These are phyloP conservation scores for Rhodamnia argentea DNA, from an alignment of 345 rosid species.

Conservation along the genomic window DNA sequence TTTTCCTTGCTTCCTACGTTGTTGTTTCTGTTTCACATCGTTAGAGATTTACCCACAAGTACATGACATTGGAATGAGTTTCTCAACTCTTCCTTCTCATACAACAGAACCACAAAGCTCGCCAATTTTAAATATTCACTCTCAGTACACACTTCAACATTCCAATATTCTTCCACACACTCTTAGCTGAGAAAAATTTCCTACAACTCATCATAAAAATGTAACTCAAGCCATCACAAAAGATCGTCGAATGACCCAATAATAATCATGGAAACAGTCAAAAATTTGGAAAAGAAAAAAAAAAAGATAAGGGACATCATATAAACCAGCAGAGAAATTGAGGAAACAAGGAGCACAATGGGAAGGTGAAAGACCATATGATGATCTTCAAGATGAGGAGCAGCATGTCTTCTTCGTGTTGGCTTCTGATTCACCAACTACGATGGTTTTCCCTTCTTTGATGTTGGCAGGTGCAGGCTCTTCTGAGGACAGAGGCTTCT, in stretches of 20 bases:
- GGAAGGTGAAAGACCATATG: not conserved
- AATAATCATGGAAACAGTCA: not conserved
- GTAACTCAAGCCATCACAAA: not conserved
- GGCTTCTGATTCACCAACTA: slow-evolving; percentile 51
- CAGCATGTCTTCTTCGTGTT: slow-evolving; percentile 69
- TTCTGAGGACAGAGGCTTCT: slow-evolving; percentile 73
- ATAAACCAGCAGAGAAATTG: not conserved
- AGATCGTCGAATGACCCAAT: not conserved
- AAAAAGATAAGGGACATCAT: not conserved
- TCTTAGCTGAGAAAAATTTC: not conserved
- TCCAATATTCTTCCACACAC: not conserved
- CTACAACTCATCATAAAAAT: not conserved
- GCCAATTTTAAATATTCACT: not conserved
- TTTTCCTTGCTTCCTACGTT: not conserved
- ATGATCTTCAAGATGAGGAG: slow-evolving; percentile 43
- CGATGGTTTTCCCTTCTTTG: slow-evolving; percentile 82
- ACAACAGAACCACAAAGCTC: not conserved
- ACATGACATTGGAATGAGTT: not conserved
- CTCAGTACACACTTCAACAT: not conserved
- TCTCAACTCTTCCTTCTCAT: not conserved
- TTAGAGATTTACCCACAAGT: not conserved
- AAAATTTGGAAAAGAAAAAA: not conserved
- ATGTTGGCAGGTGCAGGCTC: slow-evolving; percentile 44
- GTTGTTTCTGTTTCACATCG: not conserved
- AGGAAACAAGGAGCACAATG: not conserved